Evolutionary conservation across 768 basidiomycete genomes (phyloP), one percentile per base, ranked within the genome.

Genomic region (Tricholoma terreum): DNA sequence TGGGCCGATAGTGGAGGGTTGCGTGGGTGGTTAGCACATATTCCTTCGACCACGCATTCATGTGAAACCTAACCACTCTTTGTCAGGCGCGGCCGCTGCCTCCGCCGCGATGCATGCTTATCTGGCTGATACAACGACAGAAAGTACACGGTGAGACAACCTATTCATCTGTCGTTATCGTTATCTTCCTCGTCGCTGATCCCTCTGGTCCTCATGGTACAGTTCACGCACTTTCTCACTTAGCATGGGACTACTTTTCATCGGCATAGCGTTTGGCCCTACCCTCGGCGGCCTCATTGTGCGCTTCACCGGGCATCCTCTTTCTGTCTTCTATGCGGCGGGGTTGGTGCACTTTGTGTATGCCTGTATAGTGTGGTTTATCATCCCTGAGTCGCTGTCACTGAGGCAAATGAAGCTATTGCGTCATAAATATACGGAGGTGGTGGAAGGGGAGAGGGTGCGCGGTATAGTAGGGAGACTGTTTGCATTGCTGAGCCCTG

Each of bases 381-480:
- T 91, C 58, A 65, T 95, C 49, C 94, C 94, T 0, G 93, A 97
- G 70, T 91, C 92, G 0, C 77, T 94, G 1, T 81, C 86, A 9
- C 65, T 69, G 34, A 73, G 68, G 0, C 74, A 82, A 52, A 84
- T 80, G 81, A 69, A 69, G 56, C 61, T 65, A 14, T 73, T 79
- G 2, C 70, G 69, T 40, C 59, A 55, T 4, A 73, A 71, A 54
- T 72, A 83, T 57, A 60, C 65, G 9, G 72, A 71, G 21, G 73
- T 75, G 5, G 43, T 62, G 15, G 62, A 59, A n/a, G 65, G 63
- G 24, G 10, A 70, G 1, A 72, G 77, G 2, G 70, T 74, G 54
- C 75, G 75, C 17, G n/a, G 46, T n/a, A n/a, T 49, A 60, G 69
- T 80, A 15, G 78, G 76, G 64, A 71, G 75, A 31, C 49, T 82